Evolutionary conservation across 345 rosid species (phyloP), one percentile per base, ranked within the genome.

Genomic region (Eutrema heterophyllum): DNA sequence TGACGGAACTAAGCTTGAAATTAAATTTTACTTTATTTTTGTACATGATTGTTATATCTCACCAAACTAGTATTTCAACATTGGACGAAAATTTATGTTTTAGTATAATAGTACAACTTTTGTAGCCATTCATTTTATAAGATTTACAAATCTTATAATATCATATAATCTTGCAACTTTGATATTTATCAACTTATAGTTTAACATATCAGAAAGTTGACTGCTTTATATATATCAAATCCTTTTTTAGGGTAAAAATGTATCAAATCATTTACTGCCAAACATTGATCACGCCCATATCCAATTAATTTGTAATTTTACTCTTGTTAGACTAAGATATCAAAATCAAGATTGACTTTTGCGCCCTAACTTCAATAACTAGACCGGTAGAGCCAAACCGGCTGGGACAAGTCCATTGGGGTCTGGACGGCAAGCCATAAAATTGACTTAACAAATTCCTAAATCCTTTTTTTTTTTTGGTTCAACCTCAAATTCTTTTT

Each of bases 31-130:
- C 30, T 49, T 71, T 12, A 5, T 7, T 50, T 61, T 38, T 27
- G 36, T 49, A 29, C 53, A 51, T 40, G 75, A 21, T 71, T 30
- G 62, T 40, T 71, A 40, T 40, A 50, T 50, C 11, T 61, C 43
- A 71, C 68, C 61, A 3, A 71, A 27, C 60, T 48, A 36, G 12
- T 58, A 35, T 24, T 69, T 35, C 45, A 14, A 35, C 45, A 12
- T 21, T 29, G 4, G 14, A 40, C 16, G 18, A 41, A 39, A 9
- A 3, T 9, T 55, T 6, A 14, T 40, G 32, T 38, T 5, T 38
- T 59, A 9, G 6, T 39, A 14, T 57, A 7, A 1, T 5, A 18
- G 29, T 40, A 6, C 1, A 18, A 33, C 14, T 15, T 36, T 38
- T 16, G 7, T 4, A 11, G 24, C 10, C 29, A 13, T 43, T 29